Evolutionary conservation across 129 eudicot species (phyloP).

Genomic region (Lonicera japonica): DNA sequence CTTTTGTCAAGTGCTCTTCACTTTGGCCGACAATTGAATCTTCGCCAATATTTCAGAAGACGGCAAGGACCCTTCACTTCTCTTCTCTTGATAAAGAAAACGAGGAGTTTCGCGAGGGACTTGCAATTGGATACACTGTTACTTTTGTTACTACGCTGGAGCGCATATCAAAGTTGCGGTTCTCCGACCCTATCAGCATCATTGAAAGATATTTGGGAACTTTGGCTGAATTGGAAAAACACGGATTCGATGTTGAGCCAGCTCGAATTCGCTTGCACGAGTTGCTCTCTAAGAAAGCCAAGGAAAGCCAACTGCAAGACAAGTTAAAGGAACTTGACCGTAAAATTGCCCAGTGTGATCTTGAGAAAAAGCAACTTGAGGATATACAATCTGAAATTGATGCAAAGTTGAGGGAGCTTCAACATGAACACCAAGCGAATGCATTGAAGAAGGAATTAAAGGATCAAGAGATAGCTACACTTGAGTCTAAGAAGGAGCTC

Average conservation of each 20-base stretch:
- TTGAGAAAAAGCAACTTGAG: constrained; percentile 19
- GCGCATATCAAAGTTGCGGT: constrained; percentile 9
- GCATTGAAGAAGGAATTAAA: constrained; percentile 1
- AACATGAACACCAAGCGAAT: constrained; percentile 6
- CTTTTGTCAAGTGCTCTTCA: constrained; percentile 33
- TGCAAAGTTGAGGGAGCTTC: constrained; percentile 6
- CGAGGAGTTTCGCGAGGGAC: constrained; percentile 34
- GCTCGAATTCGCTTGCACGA: constrained; percentile 14
- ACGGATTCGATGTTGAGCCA: constrained; percentile 33
- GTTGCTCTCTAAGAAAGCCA: constrained; percentile 11
- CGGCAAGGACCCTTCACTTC: constrained; percentile 32
- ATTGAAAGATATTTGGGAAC: constrained; percentile 18
- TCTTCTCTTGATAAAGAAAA: constrained; percentile 7
- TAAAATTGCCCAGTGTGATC: constrained; percentile 8
- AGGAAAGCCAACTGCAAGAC: constrained; percentile 2
- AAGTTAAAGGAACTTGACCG: constrained; percentile 10
- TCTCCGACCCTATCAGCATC: constrained; percentile 15
- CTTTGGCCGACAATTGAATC: constrained; percentile 32
- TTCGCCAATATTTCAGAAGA: constrained; percentile 12
- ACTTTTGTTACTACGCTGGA: constrained; percentile 27
- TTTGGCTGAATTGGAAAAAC: constrained; percentile 26
- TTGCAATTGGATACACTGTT: constrained; percentile 30
- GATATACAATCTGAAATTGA: constrained; percentile 10
- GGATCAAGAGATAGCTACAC: constrained; percentile 6
- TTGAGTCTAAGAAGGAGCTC: constrained; percentile 3